These are phyloP conservation scores for Colletotrichum plurivorum DNA, from an alignment of 2,329 filamentous ascomycete species.

Conservation along the genomic window DNA sequence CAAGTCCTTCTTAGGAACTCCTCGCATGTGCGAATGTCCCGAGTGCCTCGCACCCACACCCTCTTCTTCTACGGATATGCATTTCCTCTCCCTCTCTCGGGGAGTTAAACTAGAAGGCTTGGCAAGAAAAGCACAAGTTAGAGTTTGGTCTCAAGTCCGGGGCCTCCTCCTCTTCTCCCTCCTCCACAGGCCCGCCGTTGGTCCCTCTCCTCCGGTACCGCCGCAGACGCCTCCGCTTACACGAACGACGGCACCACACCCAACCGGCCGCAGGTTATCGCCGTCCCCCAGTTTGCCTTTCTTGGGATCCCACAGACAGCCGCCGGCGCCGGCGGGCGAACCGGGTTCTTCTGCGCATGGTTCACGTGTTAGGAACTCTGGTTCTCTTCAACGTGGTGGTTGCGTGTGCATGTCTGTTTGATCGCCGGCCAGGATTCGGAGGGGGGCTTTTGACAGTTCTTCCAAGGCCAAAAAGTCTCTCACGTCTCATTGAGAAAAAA, in stretches of 20 bases:
- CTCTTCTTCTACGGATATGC: neutral
- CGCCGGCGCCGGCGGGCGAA: conserved; percentile 19
- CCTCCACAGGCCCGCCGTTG: conserved; percentile 9
- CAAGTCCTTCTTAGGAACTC: neutral
- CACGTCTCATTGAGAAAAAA: neutral
- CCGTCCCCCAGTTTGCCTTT: conserved; percentile 1
- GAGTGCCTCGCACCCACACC: neutral
- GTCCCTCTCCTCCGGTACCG: conserved; percentile 6
- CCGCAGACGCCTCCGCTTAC: conserved; percentile 1
- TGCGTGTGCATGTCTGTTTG: conserved; percentile 16
- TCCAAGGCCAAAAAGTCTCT: neutral
- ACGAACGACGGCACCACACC: conserved; percentile 23
- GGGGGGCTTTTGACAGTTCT: neutral
- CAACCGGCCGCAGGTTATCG: neutral
- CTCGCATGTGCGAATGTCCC: neutral
- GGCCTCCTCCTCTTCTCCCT: conserved; percentile 9
- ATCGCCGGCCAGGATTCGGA: conserved; percentile 11
- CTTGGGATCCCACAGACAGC: conserved; percentile 14
- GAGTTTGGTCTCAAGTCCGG: conserved; percentile 23
- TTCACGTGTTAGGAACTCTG: neutral
- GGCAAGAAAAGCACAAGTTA: neutral
- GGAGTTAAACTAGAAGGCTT: neutral
- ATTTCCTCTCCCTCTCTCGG: conserved; percentile 1
- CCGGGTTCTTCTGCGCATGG: neutral
- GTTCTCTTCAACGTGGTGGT: neutral